phyloP scores from a whole-genome alignment of 768 basidiomycete species.

The Boletus edulis region DNA sequence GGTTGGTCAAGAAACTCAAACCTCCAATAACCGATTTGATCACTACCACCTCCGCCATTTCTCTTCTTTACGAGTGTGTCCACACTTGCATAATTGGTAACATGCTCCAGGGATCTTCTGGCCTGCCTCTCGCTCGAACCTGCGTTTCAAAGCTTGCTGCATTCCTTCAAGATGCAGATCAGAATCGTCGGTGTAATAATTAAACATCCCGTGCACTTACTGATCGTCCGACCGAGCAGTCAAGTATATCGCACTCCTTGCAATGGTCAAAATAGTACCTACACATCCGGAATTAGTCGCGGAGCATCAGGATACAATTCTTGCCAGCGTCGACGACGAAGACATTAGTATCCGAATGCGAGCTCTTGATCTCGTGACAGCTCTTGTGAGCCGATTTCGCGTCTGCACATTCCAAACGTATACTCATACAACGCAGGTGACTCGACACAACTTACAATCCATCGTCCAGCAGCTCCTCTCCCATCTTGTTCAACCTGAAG shows the following conservation, averaged over 20 bases:
- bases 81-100: conserved; percentile 97
- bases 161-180: conserved; percentile 91
- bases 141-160: conserved; percentile 93
- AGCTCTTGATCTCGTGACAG: conserved; percentile 89
- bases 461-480: conserved; percentile 88
- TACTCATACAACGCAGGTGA: conserved; percentile 52
- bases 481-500: conserved; percentile 69
- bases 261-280: conserved; percentile 94
- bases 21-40: conserved; percentile 95
- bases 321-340: conserved; percentile 85
- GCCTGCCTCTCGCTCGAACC: conserved; percentile 73
- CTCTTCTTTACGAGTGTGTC: conserved; percentile 95
- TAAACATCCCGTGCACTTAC: conserved; percentile 9
- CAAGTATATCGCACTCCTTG: conserved; percentile 94
- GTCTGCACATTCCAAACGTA: not conserved
- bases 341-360: conserved; percentile 97
- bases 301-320: conserved; percentile 88
- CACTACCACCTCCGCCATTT: conserved; percentile 92
- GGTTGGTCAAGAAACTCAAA: conserved; percentile 91
- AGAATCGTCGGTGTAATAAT: conserved; percentile 72
- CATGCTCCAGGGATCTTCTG: conserved; percentile 82
- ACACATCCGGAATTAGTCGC: conserved; percentile 87
- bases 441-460: conserved; percentile 78
- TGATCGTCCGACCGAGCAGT: conserved; percentile 50
- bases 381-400: conserved; percentile 62